Percentiles rank a stretch among this genome's conserved stretches.
phyloP scores from a whole-genome alignment of 345 rosid genomes.

The Toxicodendron radicans region DNA sequence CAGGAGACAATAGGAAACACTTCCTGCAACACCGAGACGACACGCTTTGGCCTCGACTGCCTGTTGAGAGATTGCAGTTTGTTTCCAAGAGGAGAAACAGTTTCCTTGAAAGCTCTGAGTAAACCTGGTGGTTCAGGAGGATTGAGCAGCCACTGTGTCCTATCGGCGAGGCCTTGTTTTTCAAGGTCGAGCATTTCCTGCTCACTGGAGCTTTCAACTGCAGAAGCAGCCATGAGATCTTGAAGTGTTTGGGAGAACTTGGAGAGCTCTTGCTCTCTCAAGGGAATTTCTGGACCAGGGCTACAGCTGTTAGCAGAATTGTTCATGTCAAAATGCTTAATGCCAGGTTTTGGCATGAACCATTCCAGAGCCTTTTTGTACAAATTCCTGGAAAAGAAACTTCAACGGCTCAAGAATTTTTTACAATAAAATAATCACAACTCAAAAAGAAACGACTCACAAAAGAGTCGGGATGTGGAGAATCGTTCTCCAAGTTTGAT shows the following conservation, averaged over 20 bases:
- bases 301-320: constrained; percentile 18
- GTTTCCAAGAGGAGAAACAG: constrained; percentile 34
- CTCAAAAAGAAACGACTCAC: not conserved
- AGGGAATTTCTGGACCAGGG: constrained; percentile 17
- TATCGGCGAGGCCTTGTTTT: constrained; percentile 31
- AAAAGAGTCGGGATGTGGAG: not conserved
- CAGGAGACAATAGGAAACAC: constrained; percentile 74
- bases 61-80: constrained; percentile 24
- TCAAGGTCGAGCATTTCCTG: constrained; percentile 42
- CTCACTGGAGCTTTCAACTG: constrained; percentile 22
- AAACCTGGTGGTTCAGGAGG: constrained; percentile 70
- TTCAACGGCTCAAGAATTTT: not conserved
- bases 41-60: constrained; percentile 29
- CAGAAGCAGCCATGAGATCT: constrained; percentile 45
- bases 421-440: too few relatives aligned
- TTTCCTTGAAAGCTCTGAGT: constrained; percentile 39
- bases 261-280: constrained; percentile 33
- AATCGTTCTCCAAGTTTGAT: too few relatives aligned
- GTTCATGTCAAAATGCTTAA: not conserved
- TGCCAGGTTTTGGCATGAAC: not conserved
- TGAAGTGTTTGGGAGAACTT: constrained; percentile 98
- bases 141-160: constrained; percentile 65
- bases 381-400: not conserved
- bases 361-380: not conserved
- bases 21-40: constrained; percentile 35